Percentiles rank a stretch among this genome's conserved stretches.
Conservation (phyloP, 129 eudicot genomes). For the Flaveria sonorensis region DNA sequence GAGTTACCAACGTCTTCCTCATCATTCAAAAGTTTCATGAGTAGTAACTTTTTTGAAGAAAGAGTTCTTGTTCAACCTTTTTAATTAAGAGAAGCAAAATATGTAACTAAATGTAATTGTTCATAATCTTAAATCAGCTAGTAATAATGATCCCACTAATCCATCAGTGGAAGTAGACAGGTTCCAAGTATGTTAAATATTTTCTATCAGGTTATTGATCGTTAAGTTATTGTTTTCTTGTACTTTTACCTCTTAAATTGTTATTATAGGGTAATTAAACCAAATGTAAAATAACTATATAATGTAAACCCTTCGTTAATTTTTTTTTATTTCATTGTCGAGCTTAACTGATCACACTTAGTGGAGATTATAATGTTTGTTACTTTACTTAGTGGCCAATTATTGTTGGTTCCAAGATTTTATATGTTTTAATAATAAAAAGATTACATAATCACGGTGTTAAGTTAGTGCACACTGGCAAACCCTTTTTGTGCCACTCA, state of each 20-base stretch:
- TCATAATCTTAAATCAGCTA: constrained; percentile 31
- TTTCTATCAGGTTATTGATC: background rate
- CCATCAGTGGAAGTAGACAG: too few relatives aligned
- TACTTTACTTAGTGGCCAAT: background rate
- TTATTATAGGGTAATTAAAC: background rate
- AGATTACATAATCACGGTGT: constrained; percentile 36
- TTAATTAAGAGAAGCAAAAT: constrained; percentile 18
- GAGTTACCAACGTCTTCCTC: constrained; percentile 70
- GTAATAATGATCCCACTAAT: too few relatives aligned
- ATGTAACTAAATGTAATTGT: constrained; percentile 26
- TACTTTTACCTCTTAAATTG: background rate
- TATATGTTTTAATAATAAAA: constrained; percentile 19
- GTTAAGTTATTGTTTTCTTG: background rate
- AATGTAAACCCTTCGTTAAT: background rate
- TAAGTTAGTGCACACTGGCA: constrained; percentile 1
- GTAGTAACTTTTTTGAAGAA: constrained; percentile 59
- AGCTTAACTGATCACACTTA: background rate
- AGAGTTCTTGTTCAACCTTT: constrained; percentile 60
- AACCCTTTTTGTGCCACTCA: background rate
- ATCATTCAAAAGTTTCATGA: constrained; percentile 50
- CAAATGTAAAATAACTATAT: background rate
- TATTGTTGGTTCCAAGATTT: constrained; percentile 24
- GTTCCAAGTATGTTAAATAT: too few relatives aligned
- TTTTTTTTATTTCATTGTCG: background rate
- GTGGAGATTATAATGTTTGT: constrained; percentile 15